These are phyloP conservation scores for Nymphaea colorata DNA, from an alignment of 164 flowering plant genomes.

Conservation along the genomic window DNA sequence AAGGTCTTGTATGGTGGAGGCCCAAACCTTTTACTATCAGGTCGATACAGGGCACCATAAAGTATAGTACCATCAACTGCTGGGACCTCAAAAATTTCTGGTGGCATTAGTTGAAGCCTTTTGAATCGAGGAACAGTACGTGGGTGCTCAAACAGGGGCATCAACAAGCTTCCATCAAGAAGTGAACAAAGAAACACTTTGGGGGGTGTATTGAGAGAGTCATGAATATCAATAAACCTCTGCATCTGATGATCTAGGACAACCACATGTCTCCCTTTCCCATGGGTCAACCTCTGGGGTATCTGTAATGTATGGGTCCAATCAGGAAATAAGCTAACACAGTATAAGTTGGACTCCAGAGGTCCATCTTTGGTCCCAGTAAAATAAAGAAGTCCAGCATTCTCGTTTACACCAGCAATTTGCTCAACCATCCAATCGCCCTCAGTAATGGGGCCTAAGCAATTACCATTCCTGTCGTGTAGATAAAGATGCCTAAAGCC, in stretches of 20 bases:
- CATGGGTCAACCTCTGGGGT: constrained; percentile 56
- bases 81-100: constrained; percentile 48
- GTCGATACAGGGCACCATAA: constrained; percentile 72
- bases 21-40: constrained; percentile 60
- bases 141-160: constrained; percentile 60
- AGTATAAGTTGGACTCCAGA: constrained; percentile 58
- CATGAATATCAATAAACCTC: constrained; percentile 68
- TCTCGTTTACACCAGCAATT: constrained; percentile 75
- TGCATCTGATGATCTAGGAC: constrained; percentile 83
- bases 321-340: constrained; percentile 40
- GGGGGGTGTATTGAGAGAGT: constrained; percentile 59
- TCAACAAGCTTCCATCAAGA: constrained; percentile 48
- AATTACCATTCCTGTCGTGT: constrained; percentile 50
- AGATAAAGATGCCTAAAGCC: constrained; percentile 87
- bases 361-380: constrained; percentile 77
- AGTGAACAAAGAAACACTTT: constrained; percentile 52
- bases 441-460: constrained; percentile 71
- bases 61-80: constrained; percentile 67
- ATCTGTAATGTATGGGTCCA: constrained; percentile 20
- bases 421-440: constrained; percentile 99
- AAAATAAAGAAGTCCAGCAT: constrained; percentile 66
- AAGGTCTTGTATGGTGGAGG: constrained; percentile 88
- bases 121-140: constrained; percentile 31
- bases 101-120: constrained; percentile 66
- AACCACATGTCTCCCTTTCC: constrained; percentile 69